Evolutionary conservation across 768 basidiomycete species (phyloP).

Genomic region (Tulasnella sp.): DNA sequence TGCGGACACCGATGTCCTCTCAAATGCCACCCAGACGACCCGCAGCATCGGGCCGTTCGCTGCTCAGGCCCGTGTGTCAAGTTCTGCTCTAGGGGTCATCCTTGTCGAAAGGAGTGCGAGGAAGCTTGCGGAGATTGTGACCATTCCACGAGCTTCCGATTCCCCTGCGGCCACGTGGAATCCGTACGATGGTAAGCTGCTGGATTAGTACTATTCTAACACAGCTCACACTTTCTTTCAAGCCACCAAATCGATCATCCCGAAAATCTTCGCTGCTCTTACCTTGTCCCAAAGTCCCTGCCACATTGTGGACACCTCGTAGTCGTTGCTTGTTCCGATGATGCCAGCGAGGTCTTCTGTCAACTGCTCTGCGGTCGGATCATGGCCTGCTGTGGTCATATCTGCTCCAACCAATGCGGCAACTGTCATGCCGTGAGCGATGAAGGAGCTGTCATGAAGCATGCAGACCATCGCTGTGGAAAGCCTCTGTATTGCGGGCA

Average conservation of each 20-base stretch:
- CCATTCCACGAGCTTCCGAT: slow-evolving; percentile 40
- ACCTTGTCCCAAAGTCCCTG: slow-evolving; percentile 38
- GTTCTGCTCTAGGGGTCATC: slow-evolving; percentile 1
- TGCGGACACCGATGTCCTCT: slow-evolving; percentile 13
- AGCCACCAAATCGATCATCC: slow-evolving; percentile 45
- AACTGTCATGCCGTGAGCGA: slow-evolving; percentile 38
- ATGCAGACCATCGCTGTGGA: slow-evolving; percentile 45
- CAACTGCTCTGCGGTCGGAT: slow-evolving; percentile 35
- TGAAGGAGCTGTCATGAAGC: slow-evolving; percentile 28
- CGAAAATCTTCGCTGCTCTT: slow-evolving; percentile 38
- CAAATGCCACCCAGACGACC: slow-evolving; percentile 12
- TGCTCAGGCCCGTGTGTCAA: neutral
- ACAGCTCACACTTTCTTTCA: slow-evolving; percentile 26
- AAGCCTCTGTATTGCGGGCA: slow-evolving; percentile 50
- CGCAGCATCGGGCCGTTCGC: neutral
- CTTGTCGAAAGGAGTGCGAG: slow-evolving; percentile 3
- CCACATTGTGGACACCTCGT: slow-evolving; percentile 46
- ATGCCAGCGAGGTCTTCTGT: slow-evolving; percentile 39
- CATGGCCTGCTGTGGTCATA: slow-evolving; percentile 48
- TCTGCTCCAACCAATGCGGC: slow-evolving; percentile 43
- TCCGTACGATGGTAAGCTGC: neutral
- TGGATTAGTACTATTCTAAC: neutral
- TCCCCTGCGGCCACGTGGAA: slow-evolving; percentile 41
- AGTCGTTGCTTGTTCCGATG: slow-evolving; percentile 36
- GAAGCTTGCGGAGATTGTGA: neutral